Evolutionary conservation across 805 yeast species (phyloP), one percentile per base, ranked within the genome.

Genomic region (Sugiyamaella chiloensis): DNA sequence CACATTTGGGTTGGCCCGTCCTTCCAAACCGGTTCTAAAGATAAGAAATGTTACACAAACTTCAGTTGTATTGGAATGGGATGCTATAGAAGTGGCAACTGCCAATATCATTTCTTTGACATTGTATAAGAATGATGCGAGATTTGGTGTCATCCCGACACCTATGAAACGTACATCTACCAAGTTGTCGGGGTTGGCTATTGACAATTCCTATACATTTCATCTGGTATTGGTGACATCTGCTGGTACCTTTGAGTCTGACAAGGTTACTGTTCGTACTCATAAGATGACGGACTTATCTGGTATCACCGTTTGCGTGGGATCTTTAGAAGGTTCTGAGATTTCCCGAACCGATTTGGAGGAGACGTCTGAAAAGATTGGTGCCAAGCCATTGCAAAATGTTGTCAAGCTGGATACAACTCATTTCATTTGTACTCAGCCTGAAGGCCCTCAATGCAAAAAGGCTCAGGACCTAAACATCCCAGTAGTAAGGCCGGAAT

Each of bases 261-360:
- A 88, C 39, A 67, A 68, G 17, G 64, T 91, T 20, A 76, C 75
- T 42, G 79, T 90, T 12, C 83, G 79, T 49, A 93, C 99, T 2
- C 98, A 89, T 64, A 90, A 88, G 61, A 89, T 91, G 97, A 89
- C 96, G 0, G 97, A 93, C 67, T 74, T 93, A 58, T 76, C 87
- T 1, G 99, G 99, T 51, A 88, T 93, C 48, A 88, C 91, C 0
- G 85, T 87, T 1, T 91, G 98, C 65, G 64, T 89, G 45, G 98
- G 99, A 32, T 85, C 85, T 40, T 74, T 90, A 50, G 47, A 48
- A 5, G 56, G 51, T 14, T 54, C 55, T 23, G 82, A 80, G 52
- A 81, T 80, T 32, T 63, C 74, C 5, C 61, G 62, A 17, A 66
- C 65, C 4, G 95, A 87, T 53, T 77, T 93, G 49, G 78, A 77